Evolutionary conservation across 768 basidiomycete species (phyloP).

Genomic region (Termitomyces sp.): DNA sequence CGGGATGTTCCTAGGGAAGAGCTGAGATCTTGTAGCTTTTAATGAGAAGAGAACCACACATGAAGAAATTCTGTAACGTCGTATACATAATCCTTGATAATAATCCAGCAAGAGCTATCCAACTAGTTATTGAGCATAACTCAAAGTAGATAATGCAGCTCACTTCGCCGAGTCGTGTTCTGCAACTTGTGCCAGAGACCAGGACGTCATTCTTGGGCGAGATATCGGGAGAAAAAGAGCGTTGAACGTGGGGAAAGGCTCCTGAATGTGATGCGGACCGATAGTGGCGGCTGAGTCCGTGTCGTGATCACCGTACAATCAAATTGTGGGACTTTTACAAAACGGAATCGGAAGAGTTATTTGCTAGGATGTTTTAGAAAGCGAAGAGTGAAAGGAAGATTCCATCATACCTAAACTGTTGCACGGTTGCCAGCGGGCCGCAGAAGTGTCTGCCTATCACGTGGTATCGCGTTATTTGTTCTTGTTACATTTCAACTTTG

Average conservation of each 20-base stretch:
- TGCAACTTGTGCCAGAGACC: slow-evolving; percentile 56
- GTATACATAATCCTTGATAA: slow-evolving; percentile 78
- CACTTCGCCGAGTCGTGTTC: slow-evolving; percentile 55
- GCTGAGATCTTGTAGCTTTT: slow-evolving; percentile 3
- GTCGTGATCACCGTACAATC: neutral
- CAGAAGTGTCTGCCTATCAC: slow-evolving; percentile 5
- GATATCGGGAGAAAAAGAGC: neutral
- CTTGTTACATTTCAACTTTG: slow-evolving; percentile 16
- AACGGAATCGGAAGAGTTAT: neutral
- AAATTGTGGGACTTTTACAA: neutral
- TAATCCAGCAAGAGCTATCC: slow-evolving; percentile 77
- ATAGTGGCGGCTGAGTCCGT: neutral
- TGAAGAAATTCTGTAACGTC: slow-evolving; percentile 80
- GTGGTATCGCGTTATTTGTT: slow-evolving; percentile 24
- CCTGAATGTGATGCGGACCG: neutral
- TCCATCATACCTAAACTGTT: no score
- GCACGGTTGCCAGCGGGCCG: neutral
- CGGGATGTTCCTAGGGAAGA: slow-evolving; percentile 64
- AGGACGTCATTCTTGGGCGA: slow-evolving; percentile 35
- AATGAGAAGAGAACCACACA: slow-evolving; percentile 30
- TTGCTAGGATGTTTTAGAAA: no score
- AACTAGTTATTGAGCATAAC: slow-evolving; percentile 9
- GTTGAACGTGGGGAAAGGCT: neutral
- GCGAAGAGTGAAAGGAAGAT: neutral
- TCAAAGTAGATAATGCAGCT: slow-evolving; percentile 16